Percentiles rank a stretch among this genome's conserved stretches.
phyloP scores from a whole-genome alignment of 2,329 filamentous ascomycete genomes.

The Dendryphion nanum region DNA sequence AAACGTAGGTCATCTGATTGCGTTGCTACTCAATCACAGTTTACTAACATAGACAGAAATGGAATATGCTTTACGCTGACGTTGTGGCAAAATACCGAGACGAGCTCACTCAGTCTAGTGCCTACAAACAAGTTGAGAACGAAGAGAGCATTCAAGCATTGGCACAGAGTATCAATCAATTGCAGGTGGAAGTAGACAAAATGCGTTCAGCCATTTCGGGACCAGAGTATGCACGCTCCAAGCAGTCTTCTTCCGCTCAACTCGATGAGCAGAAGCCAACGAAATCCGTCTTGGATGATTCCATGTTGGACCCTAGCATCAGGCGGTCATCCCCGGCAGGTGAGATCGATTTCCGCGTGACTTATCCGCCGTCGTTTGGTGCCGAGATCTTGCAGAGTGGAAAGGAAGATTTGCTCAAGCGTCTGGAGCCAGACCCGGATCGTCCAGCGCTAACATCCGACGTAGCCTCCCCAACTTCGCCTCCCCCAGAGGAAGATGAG shows the following conservation, averaged over 20 bases:
- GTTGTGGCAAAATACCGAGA: slow-evolving; percentile 41
- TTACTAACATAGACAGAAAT: slow-evolving; percentile 33
- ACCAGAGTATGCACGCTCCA: slow-evolving; percentile 17
- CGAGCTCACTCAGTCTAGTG: slow-evolving; percentile 35
- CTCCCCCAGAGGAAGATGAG: slow-evolving; percentile 59
- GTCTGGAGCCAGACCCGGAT: slow-evolving; percentile 47
- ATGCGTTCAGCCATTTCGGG: slow-evolving; percentile 33
- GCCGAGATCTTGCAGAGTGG: slow-evolving; percentile 50
- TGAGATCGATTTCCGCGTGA: slow-evolving; percentile 50
- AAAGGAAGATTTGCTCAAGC: slow-evolving; percentile 52
- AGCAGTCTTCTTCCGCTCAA: slow-evolving; percentile 11
- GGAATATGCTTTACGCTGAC: slow-evolving; percentile 41
- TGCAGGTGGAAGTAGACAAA: slow-evolving; percentile 39
- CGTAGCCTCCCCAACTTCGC: slow-evolving; percentile 40
- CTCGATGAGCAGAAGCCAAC: slow-evolving; percentile 18
- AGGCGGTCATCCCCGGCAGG: slow-evolving; percentile 39
- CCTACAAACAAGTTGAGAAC: slow-evolving; percentile 37
- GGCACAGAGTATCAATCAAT: slow-evolving; percentile 40
- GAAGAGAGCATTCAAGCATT: slow-evolving; percentile 41
- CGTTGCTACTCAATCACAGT: neutral
- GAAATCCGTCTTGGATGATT: slow-evolving; percentile 24
- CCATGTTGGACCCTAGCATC: slow-evolving; percentile 34
- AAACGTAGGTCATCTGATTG: slow-evolving; percentile 22
- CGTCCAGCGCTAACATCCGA: slow-evolving; percentile 37
- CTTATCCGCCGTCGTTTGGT: slow-evolving; percentile 49